Evolutionary conservation across 23 red algal genomes (phyloP).

Genomic region (Gracilaria vermiculophylla): DNA sequence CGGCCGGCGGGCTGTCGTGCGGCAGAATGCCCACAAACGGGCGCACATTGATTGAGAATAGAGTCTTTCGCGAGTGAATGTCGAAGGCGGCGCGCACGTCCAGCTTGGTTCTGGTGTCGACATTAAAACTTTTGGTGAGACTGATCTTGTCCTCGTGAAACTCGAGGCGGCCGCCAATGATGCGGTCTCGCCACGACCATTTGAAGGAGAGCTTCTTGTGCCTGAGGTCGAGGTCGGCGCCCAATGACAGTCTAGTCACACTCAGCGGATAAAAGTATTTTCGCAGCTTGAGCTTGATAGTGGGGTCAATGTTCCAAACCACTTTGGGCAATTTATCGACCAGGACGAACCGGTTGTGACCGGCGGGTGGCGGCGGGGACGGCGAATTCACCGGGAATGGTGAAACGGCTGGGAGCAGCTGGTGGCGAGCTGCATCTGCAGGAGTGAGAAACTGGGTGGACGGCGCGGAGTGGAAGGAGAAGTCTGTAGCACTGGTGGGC

Average conservation of each 20-base stretch:
- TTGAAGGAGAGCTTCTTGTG: conserved; percentile 39
- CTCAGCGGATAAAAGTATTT: conserved; percentile 68
- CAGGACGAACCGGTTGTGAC: not conserved
- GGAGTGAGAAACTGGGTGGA: conserved; percentile 3
- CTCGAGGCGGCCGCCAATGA: conserved; percentile 68
- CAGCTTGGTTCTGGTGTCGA: conserved; percentile 47
- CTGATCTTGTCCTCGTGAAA: conserved; percentile 43
- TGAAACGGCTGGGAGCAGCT: not conserved
- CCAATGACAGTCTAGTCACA: conserved; percentile 69
- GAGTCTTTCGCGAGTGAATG: conserved; percentile 17
- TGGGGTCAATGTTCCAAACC: conserved; percentile 43
- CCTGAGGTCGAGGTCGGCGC: conserved; percentile 67
- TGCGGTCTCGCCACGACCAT: conserved; percentile 77
- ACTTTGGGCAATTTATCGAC: not conserved
- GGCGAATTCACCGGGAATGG: not conserved
- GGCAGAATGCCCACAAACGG: conserved; percentile 42
- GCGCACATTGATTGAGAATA: conserved; percentile 32
- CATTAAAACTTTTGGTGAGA: conserved; percentile 64
- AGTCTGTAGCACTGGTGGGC: not conserved
- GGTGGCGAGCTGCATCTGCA: conserved; percentile 11
- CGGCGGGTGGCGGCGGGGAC: not conserved
- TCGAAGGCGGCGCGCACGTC: conserved; percentile 44
- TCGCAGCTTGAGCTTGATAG: conserved; percentile 69
- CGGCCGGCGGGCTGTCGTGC: conserved; percentile 9
- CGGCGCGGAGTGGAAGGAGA: not conserved